phyloP scores from a whole-genome alignment of 2,329 filamentous ascomycete species.

The Aspergillus fructus region DNA sequence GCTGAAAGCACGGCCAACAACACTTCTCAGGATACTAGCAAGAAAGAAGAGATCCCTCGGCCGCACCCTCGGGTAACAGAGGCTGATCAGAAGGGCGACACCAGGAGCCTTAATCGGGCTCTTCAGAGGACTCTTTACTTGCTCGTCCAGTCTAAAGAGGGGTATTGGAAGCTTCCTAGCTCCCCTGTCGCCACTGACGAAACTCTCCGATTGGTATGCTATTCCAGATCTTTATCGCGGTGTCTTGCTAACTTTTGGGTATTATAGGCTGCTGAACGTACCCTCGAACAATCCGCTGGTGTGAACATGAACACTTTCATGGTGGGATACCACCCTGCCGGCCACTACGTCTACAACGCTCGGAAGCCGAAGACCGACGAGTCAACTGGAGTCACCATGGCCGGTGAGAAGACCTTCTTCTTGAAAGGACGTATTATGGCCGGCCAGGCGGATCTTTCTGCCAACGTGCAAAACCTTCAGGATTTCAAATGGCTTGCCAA shows the following conservation, averaged over 20 bases:
- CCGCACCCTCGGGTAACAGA: constrained; percentile 71
- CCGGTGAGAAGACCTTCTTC: constrained; percentile 87
- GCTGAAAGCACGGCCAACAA: constrained; percentile 57
- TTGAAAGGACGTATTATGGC: constrained; percentile 96
- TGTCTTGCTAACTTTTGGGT: constrained; percentile 2
- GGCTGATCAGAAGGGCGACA: constrained; percentile 74
- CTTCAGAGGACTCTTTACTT: constrained; percentile 84
- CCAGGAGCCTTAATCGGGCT: constrained; percentile 73
- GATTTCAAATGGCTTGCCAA: constrained; percentile 93
- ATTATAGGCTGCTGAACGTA: constrained; percentile 75
- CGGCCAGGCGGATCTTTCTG: constrained; percentile 79
- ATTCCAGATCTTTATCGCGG: background rate
- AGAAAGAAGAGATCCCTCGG: constrained; percentile 67
- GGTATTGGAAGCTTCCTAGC: constrained; percentile 78
- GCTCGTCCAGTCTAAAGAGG: constrained; percentile 69
- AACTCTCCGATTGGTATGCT: constrained; percentile 76
- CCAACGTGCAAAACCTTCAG: constrained; percentile 68
- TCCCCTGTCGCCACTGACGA: constrained; percentile 69
- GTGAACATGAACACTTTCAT: constrained; percentile 99
- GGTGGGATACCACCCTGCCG: constrained; percentile 84
- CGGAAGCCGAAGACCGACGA: constrained; percentile 47
- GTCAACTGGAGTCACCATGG: constrained; percentile 39
- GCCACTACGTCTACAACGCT: constrained; percentile 67
- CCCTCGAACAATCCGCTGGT: constrained; percentile 74
- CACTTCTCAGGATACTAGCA: constrained; percentile 41